These are phyloP conservation scores for Lavandula angustifolia DNA, from an alignment of 257 asterid genomes.

Conservation along the genomic window DNA sequence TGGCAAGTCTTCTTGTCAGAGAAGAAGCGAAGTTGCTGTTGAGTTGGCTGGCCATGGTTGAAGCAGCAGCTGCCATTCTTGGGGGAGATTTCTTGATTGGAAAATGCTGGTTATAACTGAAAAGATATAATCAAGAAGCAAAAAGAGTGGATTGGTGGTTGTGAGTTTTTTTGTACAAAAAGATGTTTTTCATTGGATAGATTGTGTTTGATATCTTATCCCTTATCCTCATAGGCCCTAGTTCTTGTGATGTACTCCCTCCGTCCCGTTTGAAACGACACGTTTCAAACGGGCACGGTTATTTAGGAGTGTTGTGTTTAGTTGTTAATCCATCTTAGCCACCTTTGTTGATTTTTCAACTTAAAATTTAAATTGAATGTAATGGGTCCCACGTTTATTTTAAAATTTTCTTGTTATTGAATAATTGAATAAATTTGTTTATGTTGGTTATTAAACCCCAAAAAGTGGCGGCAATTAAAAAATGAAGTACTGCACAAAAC, in stretches of 20 bases:
- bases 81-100: background rate
- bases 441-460: too few relatives aligned
- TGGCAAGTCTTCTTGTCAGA: slow-evolving; percentile 46
- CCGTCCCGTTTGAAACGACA: too few relatives aligned
- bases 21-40: slow-evolving; percentile 65
- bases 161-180: slow-evolving; percentile 17
- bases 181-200: slow-evolving; percentile 49
- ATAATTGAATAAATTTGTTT: too few relatives aligned
- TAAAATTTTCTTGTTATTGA: too few relatives aligned
- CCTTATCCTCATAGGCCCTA: slow-evolving; percentile 51
- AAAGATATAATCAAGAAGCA: slow-evolving; percentile 23
- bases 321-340: too few relatives aligned
- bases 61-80: slow-evolving; percentile 75
- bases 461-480: too few relatives aligned
- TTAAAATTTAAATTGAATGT: too few relatives aligned
- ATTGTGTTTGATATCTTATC: slow-evolving; percentile 47
- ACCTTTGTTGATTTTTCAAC: too few relatives aligned
- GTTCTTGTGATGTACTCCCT: background rate
- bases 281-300: too few relatives aligned
- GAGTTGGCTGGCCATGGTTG: slow-evolving; percentile 83
- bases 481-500: too few relatives aligned
- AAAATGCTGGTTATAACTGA: slow-evolving; percentile 10
- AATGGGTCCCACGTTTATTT: too few relatives aligned
- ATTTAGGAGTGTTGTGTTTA: too few relatives aligned
- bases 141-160: slow-evolving; percentile 52